These are phyloP conservation scores for Saccharomyces hybrid DNA, from an alignment of 1,139 yeast species.

Conservation along the genomic window DNA sequence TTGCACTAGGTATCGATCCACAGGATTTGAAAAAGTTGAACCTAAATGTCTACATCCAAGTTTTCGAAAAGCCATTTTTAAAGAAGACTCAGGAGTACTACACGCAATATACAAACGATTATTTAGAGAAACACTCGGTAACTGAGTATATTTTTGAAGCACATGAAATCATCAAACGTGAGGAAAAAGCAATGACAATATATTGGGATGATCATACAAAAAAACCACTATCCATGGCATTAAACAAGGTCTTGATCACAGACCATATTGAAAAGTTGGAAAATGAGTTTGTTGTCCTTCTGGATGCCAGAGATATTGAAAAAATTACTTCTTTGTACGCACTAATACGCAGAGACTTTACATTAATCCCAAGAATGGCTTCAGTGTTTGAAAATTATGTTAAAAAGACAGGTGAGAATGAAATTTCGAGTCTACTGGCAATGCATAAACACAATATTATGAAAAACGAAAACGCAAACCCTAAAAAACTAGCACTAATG, in stretches of 20 bases:
- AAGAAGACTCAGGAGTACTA: conserved; percentile 70
- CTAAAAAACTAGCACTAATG: conserved; percentile 18
- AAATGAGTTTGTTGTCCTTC: conserved; percentile 61
- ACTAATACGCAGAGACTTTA: conserved; percentile 51
- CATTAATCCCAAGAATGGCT: conserved; percentile 60
- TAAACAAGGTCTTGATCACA: conserved; percentile 69
- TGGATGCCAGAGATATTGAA: conserved; percentile 68
- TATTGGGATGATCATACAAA: conserved; percentile 85
- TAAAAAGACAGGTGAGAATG: conserved; percentile 37
- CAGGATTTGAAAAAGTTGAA: conserved; percentile 83
- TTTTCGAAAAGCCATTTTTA: conserved; percentile 72
- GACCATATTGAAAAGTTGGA: conserved; percentile 74
- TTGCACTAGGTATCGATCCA: conserved; percentile 63
- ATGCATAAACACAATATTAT: conserved; percentile 17
- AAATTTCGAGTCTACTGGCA: conserved; percentile 21
- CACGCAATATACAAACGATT: conserved; percentile 57
- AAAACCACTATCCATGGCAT: conserved; percentile 62
- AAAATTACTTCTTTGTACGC: conserved; percentile 77
- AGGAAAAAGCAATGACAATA: conserved; percentile 66
- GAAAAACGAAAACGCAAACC: conserved; percentile 10
- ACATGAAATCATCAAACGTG: conserved; percentile 73
- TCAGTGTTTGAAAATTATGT: conserved; percentile 67
- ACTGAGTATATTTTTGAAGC: conserved; percentile 89
- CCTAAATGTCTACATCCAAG: conserved; percentile 69
- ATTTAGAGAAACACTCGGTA: conserved; percentile 66